phyloP scores from a whole-genome alignment of 2,329 filamentous ascomycete species.

The Ceratocystis huliohia region DNA sequence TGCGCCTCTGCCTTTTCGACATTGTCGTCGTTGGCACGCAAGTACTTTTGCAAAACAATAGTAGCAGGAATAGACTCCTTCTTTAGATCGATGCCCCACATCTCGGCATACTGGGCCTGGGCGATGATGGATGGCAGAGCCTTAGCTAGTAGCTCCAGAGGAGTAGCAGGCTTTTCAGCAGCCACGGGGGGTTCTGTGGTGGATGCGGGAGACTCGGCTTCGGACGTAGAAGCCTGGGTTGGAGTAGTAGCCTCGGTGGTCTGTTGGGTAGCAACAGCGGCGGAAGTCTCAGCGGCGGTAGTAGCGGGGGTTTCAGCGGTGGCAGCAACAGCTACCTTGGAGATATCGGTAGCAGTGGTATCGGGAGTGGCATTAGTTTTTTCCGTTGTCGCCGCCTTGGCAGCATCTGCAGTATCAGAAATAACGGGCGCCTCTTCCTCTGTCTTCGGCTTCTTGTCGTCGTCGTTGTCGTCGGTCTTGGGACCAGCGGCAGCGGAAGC shows the following conservation, averaged over 20 bases:
- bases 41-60: constrained; percentile 82
- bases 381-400: too few species aligned
- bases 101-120: constrained; percentile 53
- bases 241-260: not conserved
- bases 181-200: constrained; percentile 11
- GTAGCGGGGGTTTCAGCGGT: constrained; percentile 3
- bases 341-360: not conserved
- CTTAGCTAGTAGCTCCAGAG: constrained; percentile 44
- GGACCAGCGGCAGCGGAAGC: not conserved
- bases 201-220: constrained; percentile 17
- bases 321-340: not conserved
- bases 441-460: not conserved
- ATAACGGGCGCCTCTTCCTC: not conserved
- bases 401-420: too few species aligned
- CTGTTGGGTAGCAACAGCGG: not conserved
- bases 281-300: constrained; percentile 4
- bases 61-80: constrained; percentile 57
- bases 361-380: constrained; percentile 13
- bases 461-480: constrained; percentile 2
- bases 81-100: constrained; percentile 70
- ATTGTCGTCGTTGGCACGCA: constrained; percentile 76
- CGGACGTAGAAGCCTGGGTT: constrained; percentile 1
- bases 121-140: constrained; percentile 46
- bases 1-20: constrained; percentile 62
- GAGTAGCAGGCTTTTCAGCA: constrained; percentile 25